Conservation (phyloP, 2,329 filamentous ascomycete species). For the Coniella vitis region DNA sequence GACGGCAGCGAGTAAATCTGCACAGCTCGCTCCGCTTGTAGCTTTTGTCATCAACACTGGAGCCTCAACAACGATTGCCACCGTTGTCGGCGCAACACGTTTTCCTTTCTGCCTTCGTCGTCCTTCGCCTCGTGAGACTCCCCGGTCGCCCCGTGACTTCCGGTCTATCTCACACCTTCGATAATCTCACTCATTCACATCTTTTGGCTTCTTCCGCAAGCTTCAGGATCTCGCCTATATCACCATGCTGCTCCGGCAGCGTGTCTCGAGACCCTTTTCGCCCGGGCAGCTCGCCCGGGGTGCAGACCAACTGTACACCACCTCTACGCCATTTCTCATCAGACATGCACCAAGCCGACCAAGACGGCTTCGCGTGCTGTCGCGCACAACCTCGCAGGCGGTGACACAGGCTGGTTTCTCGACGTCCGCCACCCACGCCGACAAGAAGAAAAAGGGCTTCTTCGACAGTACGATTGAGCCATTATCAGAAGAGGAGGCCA, state of each 20-base stretch:
- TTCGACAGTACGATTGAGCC: slow-evolving; percentile 45
- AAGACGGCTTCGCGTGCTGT: neutral
- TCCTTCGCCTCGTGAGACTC: neutral
- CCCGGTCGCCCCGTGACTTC: neutral
- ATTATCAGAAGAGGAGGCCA: slow-evolving; percentile 45
- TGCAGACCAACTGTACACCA: slow-evolving; percentile 7
- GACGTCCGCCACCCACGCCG: slow-evolving; percentile 28
- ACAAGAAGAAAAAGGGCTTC: slow-evolving; percentile 40
- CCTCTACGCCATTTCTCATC: slow-evolving; percentile 4
- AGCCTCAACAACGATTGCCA: slow-evolving; percentile 8
- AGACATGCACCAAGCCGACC: slow-evolving; percentile 9
- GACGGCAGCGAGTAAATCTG: slow-evolving; percentile 8
- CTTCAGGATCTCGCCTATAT: neutral
- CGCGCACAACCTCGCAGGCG: slow-evolving; percentile 2
- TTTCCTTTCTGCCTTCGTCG: neutral
- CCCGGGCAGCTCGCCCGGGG: slow-evolving; percentile 9
- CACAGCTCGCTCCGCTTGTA: neutral
- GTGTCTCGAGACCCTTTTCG: slow-evolving; percentile 12
- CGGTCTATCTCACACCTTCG: neutral
- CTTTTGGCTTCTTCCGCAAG: slow-evolving; percentile 1
- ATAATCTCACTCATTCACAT: neutral
- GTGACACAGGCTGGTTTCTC: slow-evolving; percentile 28
- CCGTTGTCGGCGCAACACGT: slow-evolving; percentile 1
- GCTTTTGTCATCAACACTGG: slow-evolving; percentile 9
- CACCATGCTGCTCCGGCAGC: slow-evolving; percentile 19